A percentile compares a stretch with the other conserved stretches of the same genome.
phyloP scores from a whole-genome alignment of 176 grass and related monocot species.

The Bothriochloa decipiens region DNA sequence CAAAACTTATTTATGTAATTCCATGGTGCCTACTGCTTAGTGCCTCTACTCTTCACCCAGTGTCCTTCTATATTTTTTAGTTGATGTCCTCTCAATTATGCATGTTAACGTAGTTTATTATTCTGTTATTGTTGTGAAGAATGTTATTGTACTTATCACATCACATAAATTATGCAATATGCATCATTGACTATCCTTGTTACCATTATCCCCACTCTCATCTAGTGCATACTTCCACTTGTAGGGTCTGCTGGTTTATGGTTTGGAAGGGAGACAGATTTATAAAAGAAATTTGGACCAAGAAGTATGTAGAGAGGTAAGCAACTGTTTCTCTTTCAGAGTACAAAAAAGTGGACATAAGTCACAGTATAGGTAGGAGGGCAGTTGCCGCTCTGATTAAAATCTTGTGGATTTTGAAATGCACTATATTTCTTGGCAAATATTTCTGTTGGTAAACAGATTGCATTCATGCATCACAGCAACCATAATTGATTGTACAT shows the following conservation, averaged over 20 bases:
- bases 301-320: slow-evolving; percentile 92
- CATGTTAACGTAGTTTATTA: neutral
- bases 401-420: neutral
- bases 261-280: slow-evolving; percentile 79
- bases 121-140: neutral
- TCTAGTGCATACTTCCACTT: slow-evolving; percentile 37
- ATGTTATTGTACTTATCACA: neutral
- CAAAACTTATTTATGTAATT: slow-evolving; percentile 1
- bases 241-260: slow-evolving; percentile 92
- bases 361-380: neutral
- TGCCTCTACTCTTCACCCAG: neutral
- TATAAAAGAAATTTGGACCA: slow-evolving; percentile 84
- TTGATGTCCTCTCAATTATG: slow-evolving; percentile 21
- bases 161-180: slow-evolving; percentile 6
- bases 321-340: slow-evolving; percentile 15
- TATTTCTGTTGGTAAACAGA: too few species aligned
- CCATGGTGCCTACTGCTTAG: neutral
- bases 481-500: neutral
- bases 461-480: too few species aligned
- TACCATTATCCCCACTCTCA: slow-evolving; percentile 31
- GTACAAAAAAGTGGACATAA: neutral
- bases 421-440: neutral
- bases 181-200: slow-evolving; percentile 10
- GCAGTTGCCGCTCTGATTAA: neutral
- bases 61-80: neutral